phyloP scores from a whole-genome alignment of 148 eudicot genomes.

The Chenopodium album region DNA sequence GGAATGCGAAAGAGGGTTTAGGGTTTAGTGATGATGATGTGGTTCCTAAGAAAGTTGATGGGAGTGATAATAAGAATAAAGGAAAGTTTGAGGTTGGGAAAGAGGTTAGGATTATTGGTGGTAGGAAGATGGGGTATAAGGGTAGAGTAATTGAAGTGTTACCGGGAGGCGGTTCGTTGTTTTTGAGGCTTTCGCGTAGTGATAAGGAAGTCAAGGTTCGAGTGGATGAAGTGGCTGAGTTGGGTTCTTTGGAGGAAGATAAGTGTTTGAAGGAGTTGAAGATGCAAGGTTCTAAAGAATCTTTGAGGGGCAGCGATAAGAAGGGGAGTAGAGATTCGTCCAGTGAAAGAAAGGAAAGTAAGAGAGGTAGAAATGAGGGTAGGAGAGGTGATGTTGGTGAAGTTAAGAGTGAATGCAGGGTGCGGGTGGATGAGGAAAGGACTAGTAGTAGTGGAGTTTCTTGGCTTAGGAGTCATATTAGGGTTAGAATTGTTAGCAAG shows the following conservation, averaged over 20 bases:
- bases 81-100: slow-evolving; percentile 25
- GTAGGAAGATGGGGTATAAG: slow-evolving; percentile 56
- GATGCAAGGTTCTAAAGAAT: slow-evolving; percentile 34
- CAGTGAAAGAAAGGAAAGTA: slow-evolving; percentile 36
- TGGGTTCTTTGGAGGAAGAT: slow-evolving; percentile 75
- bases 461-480: slow-evolving; percentile 83
- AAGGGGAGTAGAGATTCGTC: slow-evolving; percentile 20
- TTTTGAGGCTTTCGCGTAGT: slow-evolving; percentile 47
- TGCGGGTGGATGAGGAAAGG: slow-evolving; percentile 26
- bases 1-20: slow-evolving; percentile 68
- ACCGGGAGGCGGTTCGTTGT: slow-evolving; percentile 32
- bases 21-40: slow-evolving; percentile 44
- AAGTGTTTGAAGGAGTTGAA: slow-evolving; percentile 60
- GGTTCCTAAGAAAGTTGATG: slow-evolving; percentile 6
- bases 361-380: slow-evolving; percentile 37
- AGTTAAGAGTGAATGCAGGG: slow-evolving; percentile 7
- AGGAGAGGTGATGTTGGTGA: slow-evolving; percentile 19
- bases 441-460: slow-evolving; percentile 27
- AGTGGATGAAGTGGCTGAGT: slow-evolving; percentile 49
- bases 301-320: slow-evolving; percentile 10
- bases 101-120: slow-evolving; percentile 62
- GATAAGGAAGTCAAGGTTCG: slow-evolving; percentile 48
- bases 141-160: slow-evolving; percentile 49
- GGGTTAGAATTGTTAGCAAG: slow-evolving; percentile 74
- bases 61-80: neutral